These are phyloP conservation scores for Volvox africanus DNA, from an alignment of 139 green algal species.

Conservation along the genomic window DNA sequence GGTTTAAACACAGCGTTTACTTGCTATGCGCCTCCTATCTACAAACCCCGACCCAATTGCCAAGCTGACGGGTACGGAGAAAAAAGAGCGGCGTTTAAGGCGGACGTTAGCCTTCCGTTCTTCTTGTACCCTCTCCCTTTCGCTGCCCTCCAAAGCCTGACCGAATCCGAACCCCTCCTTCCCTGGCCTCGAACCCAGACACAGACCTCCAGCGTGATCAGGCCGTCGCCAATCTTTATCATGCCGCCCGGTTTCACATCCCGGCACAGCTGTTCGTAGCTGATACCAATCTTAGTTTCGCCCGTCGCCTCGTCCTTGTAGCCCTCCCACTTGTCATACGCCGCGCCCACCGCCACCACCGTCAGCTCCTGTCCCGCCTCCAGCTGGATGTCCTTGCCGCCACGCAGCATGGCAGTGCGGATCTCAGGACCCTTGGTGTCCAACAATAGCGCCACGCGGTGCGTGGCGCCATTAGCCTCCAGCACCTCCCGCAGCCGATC, in stretches of 20 bases:
- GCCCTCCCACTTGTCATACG: constrained; percentile 67
- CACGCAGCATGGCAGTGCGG: constrained; percentile 72
- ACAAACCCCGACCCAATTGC: too few species aligned
- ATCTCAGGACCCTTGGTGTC: constrained; percentile 63
- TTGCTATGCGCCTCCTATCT: too few species aligned
- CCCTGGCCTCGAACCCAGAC: not conserved
- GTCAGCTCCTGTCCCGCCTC: constrained; percentile 65
- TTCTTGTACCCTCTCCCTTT: not conserved
- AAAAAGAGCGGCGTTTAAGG: too few species aligned
- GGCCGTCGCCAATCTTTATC: constrained; percentile 79
- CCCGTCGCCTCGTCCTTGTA: constrained; percentile 57
- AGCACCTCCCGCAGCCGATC: constrained; percentile 50
- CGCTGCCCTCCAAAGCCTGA: not conserved
- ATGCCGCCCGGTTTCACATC: constrained; percentile 66
- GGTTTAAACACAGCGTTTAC: too few species aligned
- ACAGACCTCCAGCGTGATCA: constrained; percentile 65
- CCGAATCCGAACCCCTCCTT: too few species aligned
- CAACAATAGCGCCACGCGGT: constrained; percentile 66
- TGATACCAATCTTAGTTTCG: constrained; percentile 71
- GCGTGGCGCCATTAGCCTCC: constrained; percentile 6
- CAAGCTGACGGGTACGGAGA: too few species aligned
- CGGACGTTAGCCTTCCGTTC: not conserved
- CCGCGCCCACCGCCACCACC: constrained; percentile 69
- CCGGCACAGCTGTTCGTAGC: constrained; percentile 69
- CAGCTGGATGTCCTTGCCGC: constrained; percentile 59